phyloP scores from a whole-genome alignment of 176 grass and related monocot genomes.

The Raddia guianensis region DNA sequence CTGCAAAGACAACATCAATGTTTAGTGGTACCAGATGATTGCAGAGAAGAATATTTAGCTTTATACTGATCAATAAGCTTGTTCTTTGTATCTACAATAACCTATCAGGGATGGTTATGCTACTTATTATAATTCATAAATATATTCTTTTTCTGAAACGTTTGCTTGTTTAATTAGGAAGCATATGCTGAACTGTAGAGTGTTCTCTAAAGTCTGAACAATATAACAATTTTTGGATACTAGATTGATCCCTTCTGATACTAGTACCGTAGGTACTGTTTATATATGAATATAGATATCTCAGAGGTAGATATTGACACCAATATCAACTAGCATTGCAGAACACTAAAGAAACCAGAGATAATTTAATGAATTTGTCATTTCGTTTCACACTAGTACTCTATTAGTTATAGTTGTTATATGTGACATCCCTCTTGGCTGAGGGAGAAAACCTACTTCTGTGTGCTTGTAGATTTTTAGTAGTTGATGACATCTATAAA shows the following conservation, averaged over 20 bases:
- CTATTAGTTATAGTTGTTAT: not conserved
- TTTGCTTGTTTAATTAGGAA: not conserved
- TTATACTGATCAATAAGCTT: no score
- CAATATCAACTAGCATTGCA: not conserved
- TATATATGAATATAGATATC: not conserved
- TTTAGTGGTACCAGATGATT: no score
- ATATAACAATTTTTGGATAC: not conserved
- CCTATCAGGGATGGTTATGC: not conserved
- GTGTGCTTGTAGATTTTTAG: not conserved
- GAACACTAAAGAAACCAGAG: not conserved
- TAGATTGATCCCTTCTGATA: not conserved
- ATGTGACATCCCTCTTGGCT: not conserved
- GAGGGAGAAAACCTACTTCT: not conserved
- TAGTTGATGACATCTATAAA: not conserved
- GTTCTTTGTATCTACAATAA: slow-evolving; percentile 2
- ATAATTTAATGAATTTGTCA: not conserved
- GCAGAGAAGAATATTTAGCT: not conserved
- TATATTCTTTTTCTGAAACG: not conserved
- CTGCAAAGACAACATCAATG: no score
- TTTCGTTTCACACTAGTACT: not conserved
- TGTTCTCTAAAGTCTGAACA: not conserved
- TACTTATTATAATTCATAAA: not conserved
- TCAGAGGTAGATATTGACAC: slow-evolving; percentile 7
- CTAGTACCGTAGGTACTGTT: not conserved
- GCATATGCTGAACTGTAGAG: not conserved